Conservation (phyloP, 192 early-diverging fungal genomes). For the Kickxella alabastrina region DNA sequence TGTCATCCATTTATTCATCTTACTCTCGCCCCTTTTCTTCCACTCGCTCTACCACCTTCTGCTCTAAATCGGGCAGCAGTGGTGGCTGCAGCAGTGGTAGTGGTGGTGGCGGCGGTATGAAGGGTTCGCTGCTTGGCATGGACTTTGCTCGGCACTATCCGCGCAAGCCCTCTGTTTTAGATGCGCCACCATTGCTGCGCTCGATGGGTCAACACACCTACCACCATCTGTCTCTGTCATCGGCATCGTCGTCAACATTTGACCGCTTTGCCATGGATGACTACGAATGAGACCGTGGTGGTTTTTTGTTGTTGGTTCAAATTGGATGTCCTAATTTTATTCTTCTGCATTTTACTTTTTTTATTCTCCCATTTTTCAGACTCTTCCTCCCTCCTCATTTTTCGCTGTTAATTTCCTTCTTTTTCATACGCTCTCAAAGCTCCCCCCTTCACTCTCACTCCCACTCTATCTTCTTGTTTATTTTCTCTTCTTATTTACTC, state of each 20-base stretch:
- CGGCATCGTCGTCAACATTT: slow-evolving; percentile 10
- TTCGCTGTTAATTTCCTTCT: neutral
- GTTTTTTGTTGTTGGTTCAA: neutral
- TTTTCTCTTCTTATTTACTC: too few relatives aligned
- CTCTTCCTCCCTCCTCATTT: neutral
- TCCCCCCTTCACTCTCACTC: too few relatives aligned
- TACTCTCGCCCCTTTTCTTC: slow-evolving; percentile 43
- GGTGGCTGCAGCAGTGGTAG: neutral
- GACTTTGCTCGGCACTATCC: slow-evolving; percentile 19
- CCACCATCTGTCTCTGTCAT: slow-evolving; percentile 13
- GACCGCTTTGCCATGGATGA: slow-evolving; percentile 37
- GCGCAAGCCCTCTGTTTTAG: slow-evolving; percentile 21
- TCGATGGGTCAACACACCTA: slow-evolving; percentile 21
- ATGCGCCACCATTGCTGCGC: slow-evolving; percentile 24
- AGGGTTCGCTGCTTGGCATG: slow-evolving; percentile 12
- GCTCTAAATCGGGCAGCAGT: slow-evolving; percentile 1
- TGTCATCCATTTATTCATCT: slow-evolving; percentile 15
- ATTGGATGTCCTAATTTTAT: neutral
- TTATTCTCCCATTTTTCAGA: slow-evolving; percentile 1
- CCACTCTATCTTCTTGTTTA: too few relatives aligned
- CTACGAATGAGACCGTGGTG: slow-evolving; percentile 17
- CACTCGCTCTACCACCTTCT: slow-evolving; percentile 32
- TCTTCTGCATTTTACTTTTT: neutral
- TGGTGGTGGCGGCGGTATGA: slow-evolving; percentile 1
- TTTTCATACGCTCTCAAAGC: too few relatives aligned